Evolutionary conservation across 108 stramenopile genomes (phyloP).

Genomic region (Cyclotella cryptica): DNA sequence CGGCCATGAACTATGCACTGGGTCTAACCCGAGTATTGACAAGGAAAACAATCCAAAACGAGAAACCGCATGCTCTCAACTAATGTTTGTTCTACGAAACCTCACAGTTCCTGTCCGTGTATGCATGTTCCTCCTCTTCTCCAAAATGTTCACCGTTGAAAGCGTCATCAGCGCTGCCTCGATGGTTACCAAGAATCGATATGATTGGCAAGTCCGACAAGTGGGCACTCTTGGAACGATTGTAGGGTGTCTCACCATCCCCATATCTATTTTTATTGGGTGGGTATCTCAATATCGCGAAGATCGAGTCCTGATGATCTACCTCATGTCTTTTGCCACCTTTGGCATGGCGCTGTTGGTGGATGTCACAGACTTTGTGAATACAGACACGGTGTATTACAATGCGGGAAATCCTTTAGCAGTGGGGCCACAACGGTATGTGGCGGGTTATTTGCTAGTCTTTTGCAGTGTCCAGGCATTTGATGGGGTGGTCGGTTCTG

Average conservation of each 20-base stretch:
- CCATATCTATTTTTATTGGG: constrained; percentile 78
- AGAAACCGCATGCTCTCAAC: constrained; percentile 21
- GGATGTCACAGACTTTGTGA: constrained; percentile 68
- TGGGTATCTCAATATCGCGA: constrained; percentile 61
- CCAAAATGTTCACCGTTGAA: constrained; percentile 87
- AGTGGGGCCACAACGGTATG: constrained; percentile 63
- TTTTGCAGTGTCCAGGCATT: constrained; percentile 74
- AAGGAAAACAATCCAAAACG: background rate
- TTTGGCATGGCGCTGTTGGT: constrained; percentile 68
- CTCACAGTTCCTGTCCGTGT: constrained; percentile 65
- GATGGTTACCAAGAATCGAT: constrained; percentile 84
- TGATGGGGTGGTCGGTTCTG: constrained; percentile 86
- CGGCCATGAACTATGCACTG: constrained; percentile 5
- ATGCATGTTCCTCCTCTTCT: constrained; percentile 77
- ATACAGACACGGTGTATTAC: constrained; percentile 52
- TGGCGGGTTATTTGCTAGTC: constrained; percentile 68
- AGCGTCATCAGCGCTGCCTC: constrained; percentile 77
- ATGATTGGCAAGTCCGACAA: constrained; percentile 79
- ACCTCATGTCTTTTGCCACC: constrained; percentile 54
- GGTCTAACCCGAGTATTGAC: background rate
- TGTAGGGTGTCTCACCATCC: constrained; percentile 82
- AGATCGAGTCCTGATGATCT: constrained; percentile 67
- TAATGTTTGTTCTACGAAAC: constrained; percentile 33
- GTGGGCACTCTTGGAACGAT: constrained; percentile 81
- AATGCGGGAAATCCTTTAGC: constrained; percentile 60